Conservation (phyloP, 2,329 filamentous ascomycete species). For the Pestalotiopsis sp. region DNA sequence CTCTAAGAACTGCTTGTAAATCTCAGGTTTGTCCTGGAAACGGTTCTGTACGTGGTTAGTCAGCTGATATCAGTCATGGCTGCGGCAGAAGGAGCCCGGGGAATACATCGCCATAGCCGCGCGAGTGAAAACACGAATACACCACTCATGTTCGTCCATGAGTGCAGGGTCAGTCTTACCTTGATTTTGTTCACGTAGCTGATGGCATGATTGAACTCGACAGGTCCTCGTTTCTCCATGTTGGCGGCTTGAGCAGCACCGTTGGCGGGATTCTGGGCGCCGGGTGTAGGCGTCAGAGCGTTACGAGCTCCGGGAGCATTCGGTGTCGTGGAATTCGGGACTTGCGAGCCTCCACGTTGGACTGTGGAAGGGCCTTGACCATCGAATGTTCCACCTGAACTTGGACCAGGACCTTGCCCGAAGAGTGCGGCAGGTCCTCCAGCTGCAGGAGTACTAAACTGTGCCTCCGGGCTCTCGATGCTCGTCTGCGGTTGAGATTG, state of each 20-base stretch:
- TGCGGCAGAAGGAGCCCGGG: background rate
- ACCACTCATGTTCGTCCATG: background rate
- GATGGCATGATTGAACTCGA: slow-evolving; percentile 99
- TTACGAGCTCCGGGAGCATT: slow-evolving; percentile 53
- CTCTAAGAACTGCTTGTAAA: slow-evolving; percentile 98
- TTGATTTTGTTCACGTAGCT: slow-evolving; percentile 99
- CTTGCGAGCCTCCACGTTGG: slow-evolving; percentile 33
- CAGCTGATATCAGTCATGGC: slow-evolving; percentile 10
- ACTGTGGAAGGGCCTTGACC: slow-evolving; percentile 29
- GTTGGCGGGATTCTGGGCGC: slow-evolving; percentile 61
- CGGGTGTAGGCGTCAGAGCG: slow-evolving; percentile 63
- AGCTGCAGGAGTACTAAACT: slow-evolving; percentile 61
- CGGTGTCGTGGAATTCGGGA: slow-evolving; percentile 37
- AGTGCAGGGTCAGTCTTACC: slow-evolving; percentile 47
- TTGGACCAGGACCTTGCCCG: slow-evolving; percentile 38
- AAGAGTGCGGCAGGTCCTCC: slow-evolving; percentile 50
- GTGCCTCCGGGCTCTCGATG: slow-evolving; percentile 64
- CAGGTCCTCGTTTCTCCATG: slow-evolving; percentile 86
- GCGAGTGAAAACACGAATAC: background rate
- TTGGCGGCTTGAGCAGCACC: slow-evolving; percentile 62
- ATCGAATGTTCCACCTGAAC: slow-evolving; percentile 33
- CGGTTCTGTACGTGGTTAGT: slow-evolving; percentile 68
- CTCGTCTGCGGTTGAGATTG: slow-evolving; percentile 56
- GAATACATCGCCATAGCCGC: background rate
- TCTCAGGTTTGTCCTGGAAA: slow-evolving; percentile 94